Evolutionary conservation across 1,284 basidiomycete species (phyloP), one percentile per base, ranked within the genome.

Genomic region (Pascua sp.): DNA sequence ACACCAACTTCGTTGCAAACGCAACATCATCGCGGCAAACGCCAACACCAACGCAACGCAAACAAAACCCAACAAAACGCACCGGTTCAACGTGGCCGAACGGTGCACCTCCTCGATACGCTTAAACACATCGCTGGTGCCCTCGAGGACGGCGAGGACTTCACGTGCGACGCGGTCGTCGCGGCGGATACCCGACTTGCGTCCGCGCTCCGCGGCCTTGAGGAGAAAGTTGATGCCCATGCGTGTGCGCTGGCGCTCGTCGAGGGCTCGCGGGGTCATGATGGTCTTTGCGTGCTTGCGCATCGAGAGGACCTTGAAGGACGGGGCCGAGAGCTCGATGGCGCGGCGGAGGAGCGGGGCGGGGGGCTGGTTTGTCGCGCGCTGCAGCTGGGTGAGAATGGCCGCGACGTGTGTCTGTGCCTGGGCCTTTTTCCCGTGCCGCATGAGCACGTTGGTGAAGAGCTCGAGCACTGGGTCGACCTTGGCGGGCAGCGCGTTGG

Each of bases 81-180:
- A 91, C 89, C 91, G 86, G 75, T 90, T 90, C 40, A 88, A 81
- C 80, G 87, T 88, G 1, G 87, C 92, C 42, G 83, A 68, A 66
- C 80, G 82, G 72, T 94, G 91, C 51, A 84, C 72, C 53, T 83
- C 80, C 63, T 78, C 78, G 75, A 90, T 85, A 65, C 81, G 81
- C 65, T 81, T 79, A 58, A 86, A 78, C 39, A 81, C 81, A 38
- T 80, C 80, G 49, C 82, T 84, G 38, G 77, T 76, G 4, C 86
- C 86, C 66, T 86, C 82, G 5, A 91, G 64, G 18, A 89, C 81
- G 0, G 79, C 80, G 42, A 92, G 80, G 37, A 91, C 75, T 77
- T 91, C 89, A 69, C 84, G 80, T 43, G 90, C 90, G 57, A 92
- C 73, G 56, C 89, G 80, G 68, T 87, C 84, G 64, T 84, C 83